Conservation (phyloP, 495 filamentous ascomycete genomes). For the Trichoderma reesei region DNA sequence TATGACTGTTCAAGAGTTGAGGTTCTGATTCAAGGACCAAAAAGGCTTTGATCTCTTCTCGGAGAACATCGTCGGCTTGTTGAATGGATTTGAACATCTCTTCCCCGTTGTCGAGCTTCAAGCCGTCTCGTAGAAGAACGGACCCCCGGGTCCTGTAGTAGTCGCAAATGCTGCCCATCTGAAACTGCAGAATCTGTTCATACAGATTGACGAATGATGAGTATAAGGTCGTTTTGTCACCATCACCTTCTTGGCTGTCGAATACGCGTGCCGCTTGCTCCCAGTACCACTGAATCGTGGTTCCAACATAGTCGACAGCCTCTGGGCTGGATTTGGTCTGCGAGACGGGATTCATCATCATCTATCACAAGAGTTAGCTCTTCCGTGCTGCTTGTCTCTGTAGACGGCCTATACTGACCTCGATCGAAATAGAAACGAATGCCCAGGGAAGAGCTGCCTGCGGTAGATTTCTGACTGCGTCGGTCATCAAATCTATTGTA, state of each 20-base stretch:
- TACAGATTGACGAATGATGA: slow-evolving; percentile 21
- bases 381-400: neutral
- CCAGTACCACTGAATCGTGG: slow-evolving; percentile 28
- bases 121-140: slow-evolving; percentile 17
- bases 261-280: slow-evolving; percentile 19
- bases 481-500: slow-evolving; percentile 16
- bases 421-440: slow-evolving; percentile 15
- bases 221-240: too few species aligned
- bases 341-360: slow-evolving; percentile 19
- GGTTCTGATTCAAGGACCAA: slow-evolving; percentile 9
- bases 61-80: slow-evolving; percentile 16
- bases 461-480: slow-evolving; percentile 15
- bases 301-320: slow-evolving; percentile 22
- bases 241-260: slow-evolving; percentile 13
- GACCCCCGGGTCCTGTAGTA: slow-evolving; percentile 23
- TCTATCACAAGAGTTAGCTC: slow-evolving; percentile 8
- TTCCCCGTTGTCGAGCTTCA: slow-evolving; percentile 18
- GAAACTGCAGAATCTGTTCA: slow-evolving; percentile 21
- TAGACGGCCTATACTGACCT: slow-evolving; percentile 1
- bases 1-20: neutral
- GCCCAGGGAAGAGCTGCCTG: slow-evolving; percentile 18
- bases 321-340: slow-evolving; percentile 21
- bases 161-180: slow-evolving; percentile 27
- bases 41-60: slow-evolving; percentile 15
- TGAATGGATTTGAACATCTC: slow-evolving; percentile 17